Evolutionary conservation across 176 grass and related monocot genomes (phyloP).

Genomic region (Elymus sibiricus): DNA sequence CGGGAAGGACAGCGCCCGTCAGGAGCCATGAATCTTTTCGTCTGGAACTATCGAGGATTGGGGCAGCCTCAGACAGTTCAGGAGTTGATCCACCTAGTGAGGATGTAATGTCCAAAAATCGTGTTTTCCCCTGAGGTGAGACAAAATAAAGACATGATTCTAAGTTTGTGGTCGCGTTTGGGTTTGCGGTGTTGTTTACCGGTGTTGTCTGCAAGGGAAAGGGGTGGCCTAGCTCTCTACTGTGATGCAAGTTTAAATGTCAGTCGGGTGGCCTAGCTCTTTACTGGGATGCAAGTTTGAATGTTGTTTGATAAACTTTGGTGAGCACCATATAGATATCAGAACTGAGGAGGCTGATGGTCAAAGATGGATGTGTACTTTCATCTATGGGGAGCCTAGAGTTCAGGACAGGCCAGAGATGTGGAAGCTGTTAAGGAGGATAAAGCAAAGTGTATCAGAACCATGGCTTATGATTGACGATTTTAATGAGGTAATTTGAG

Average conservation of each 20-base stretch:
- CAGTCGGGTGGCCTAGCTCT: no score
- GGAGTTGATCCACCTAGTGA: no score
- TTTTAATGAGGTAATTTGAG: not conserved
- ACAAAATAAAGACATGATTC: no score
- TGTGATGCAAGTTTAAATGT: not conserved
- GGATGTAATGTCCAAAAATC: no score
- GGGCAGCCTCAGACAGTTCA: no score
- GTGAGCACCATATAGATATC: not conserved
- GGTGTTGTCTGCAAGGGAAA: not conserved
- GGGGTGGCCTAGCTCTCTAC: not conserved
- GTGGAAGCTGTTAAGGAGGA: not conserved
- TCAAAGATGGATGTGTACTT: no score
- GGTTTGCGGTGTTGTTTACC: not conserved
- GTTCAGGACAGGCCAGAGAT: not conserved
- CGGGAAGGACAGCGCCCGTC: no score
- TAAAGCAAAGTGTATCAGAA: not conserved
- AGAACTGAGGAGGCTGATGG: no score
- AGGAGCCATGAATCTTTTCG: no score
- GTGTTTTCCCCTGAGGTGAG: no score
- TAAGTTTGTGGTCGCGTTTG: not conserved
- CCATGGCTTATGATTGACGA: not conserved
- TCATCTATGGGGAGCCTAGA: not conserved
- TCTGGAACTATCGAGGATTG: no score
- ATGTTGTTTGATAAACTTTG: not conserved
- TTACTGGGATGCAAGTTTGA: not conserved